Conservation (phyloP, 495 filamentous ascomycete genomes). For the Neurospora sp. region DNA sequence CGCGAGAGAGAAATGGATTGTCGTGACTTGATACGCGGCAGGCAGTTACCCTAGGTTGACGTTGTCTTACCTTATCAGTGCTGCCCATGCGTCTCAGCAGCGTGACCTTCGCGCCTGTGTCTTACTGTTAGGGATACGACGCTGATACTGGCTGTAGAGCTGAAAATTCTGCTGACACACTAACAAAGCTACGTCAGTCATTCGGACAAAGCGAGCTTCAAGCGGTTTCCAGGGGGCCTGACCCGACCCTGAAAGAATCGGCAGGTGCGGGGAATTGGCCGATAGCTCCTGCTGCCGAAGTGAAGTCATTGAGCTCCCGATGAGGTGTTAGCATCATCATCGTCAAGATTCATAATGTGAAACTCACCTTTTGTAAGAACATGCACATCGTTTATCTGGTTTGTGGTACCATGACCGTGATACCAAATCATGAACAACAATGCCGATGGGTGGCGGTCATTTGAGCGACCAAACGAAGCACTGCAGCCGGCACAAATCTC, state of each 20-base stretch:
- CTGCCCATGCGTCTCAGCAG: background rate
- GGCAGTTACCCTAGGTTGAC: background rate
- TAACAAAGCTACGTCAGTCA: background rate
- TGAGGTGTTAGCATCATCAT: background rate
- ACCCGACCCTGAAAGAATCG: background rate
- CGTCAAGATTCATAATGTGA: background rate
- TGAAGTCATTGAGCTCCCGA: background rate
- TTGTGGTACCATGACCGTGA: background rate
- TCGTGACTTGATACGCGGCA: background rate
- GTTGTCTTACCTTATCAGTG: background rate
- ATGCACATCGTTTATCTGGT: background rate
- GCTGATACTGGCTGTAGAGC: background rate
- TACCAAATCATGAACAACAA: background rate
- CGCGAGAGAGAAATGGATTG: background rate
- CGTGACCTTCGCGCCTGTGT: background rate
- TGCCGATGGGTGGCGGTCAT: background rate
- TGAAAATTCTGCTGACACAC: background rate
- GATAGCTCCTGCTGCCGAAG: background rate
- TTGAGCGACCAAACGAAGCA: background rate
- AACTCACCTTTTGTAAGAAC: background rate
- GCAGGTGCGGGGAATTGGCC: background rate
- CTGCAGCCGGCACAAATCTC: background rate
- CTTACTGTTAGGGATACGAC: background rate
- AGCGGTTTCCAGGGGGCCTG: background rate
- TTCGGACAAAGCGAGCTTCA: background rate